These are phyloP conservation scores for Neocallimastix lanati DNA, from an alignment of 192 early-diverging fungal species.

Conservation along the genomic window DNA sequence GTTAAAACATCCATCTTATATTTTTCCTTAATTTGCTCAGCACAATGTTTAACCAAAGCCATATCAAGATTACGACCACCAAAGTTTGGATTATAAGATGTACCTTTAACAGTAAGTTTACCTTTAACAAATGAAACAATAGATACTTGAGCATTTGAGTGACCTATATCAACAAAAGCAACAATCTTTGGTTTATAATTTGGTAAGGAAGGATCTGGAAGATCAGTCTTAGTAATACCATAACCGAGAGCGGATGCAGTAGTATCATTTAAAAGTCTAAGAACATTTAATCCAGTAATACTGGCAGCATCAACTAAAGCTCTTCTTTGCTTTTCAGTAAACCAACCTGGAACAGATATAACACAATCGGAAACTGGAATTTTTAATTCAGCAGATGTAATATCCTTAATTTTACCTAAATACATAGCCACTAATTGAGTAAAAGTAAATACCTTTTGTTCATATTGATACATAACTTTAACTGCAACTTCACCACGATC, in stretches of 20 bases:
- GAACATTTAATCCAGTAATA: conserved; percentile 74
- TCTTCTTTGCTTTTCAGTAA: conserved; percentile 79
- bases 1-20: conserved; percentile 83
- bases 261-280: conserved; percentile 82
- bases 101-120: conserved; percentile 77
- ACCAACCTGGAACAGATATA: conserved; percentile 87
- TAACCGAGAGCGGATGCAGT: conserved; percentile 88
- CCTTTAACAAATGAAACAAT: conserved; percentile 90
- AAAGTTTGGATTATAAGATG: conserved; percentile 81
- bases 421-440: conserved; percentile 90
- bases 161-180: conserved; percentile 84
- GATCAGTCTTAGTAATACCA: conserved; percentile 92
- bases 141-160: conserved; percentile 68
- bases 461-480: conserved; percentile 62
- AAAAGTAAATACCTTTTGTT: conserved; percentile 58
- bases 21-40: conserved; percentile 77
- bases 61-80: conserved; percentile 93
- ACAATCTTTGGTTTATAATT: conserved; percentile 75
- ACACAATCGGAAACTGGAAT: conserved; percentile 80
- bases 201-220: conserved; percentile 49
- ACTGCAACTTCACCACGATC: conserved; percentile 61
- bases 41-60: conserved; percentile 68
- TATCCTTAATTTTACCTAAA: conserved; percentile 79
- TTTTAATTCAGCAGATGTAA: conserved; percentile 61
- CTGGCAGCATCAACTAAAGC: conserved; percentile 71